These are phyloP conservation scores for Chlamydomonas schloesseri DNA, from an alignment of 139 green algal species.

Conservation along the genomic window DNA sequence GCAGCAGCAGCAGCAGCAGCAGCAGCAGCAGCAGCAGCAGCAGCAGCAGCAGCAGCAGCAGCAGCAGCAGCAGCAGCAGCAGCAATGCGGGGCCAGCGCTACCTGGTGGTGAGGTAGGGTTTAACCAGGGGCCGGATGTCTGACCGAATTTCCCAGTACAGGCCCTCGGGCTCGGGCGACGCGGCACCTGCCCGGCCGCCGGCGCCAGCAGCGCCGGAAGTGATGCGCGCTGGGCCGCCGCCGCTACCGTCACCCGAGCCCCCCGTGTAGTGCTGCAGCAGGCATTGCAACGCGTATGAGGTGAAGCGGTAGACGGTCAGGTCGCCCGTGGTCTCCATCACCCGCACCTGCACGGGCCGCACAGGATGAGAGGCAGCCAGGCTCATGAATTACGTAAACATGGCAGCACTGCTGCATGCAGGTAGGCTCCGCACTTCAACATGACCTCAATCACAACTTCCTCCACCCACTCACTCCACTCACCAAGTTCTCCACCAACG, in stretches of 20 bases:
- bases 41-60: too few relatives aligned
- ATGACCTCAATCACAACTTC: too few relatives aligned
- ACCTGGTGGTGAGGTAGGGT: conserved; percentile 75
- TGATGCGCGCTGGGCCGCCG: background rate
- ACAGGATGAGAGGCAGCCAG: too few relatives aligned
- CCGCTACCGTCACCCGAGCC: background rate
- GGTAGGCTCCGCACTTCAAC: too few relatives aligned
- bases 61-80: conserved; percentile 49
- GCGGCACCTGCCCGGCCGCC: background rate
- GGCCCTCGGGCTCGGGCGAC: conserved; percentile 35
- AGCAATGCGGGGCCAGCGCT: too few relatives aligned
- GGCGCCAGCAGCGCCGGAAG: background rate
- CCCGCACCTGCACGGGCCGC: conserved; percentile 62
- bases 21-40: conserved; percentile 57
- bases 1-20: too few relatives aligned
- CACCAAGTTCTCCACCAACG: conserved; percentile 27
- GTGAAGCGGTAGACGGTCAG: conserved; percentile 81
- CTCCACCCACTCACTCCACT: too few relatives aligned
- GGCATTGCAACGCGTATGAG: conserved; percentile 68
- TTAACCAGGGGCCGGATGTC: conserved; percentile 72
- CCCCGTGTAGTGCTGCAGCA: conserved; percentile 62
- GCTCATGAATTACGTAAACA: too few relatives aligned
- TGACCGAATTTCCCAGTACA: conserved; percentile 73
- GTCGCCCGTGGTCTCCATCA: conserved; percentile 83
- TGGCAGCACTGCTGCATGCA: too few relatives aligned